Evolutionary conservation across 192 early-diverging fungal genomes (phyloP), one percentile per base, ranked within the genome.

Genomic region (Coemansia sp.): DNA sequence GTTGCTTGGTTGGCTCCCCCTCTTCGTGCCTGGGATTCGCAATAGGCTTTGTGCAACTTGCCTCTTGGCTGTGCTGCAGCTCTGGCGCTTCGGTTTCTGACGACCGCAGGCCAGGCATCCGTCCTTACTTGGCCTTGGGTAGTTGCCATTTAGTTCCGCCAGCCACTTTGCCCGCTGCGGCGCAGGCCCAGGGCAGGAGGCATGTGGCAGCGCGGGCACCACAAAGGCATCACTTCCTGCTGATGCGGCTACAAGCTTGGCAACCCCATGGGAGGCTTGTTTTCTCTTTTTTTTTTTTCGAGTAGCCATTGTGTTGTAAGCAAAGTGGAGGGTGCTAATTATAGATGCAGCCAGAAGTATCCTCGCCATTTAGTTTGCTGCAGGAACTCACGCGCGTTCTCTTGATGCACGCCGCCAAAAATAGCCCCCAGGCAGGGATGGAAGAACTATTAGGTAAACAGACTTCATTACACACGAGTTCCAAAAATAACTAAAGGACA

Each of bases 311-410:
- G 24, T 51, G 22, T 25, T 51, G 12, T 24, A 49, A 25, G 24
- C 22, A 25, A 24, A 12, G 8, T n/a, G 54, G 6, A 38, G 37
- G 37, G 2, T 7, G 32, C 56, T 38, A 58, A 58, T 1, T 22
- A 58, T 58, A 58, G 31, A 58, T 58, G 56, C 56, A 58, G 32
- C 36, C 56, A 24, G 19, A 58, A 38, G 56, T 58, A 38, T 24
- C 56, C 9, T 58, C 36, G 56, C 31, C 54, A 19, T 31, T 58
- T 58, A n/a, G 9, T 58, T 12, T 2, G 35, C 19, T 38, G 56
- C 35, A 58, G 19, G 35, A 19, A 32, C 56, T 17, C 56, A 8
- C 56, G n/a, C 56, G 7, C 37, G 56, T 58, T 24, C 25, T 58
- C n/a, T 29, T 58, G 32, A 38, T 37, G n/a, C 31, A 17, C 51